Evolutionary conservation across 768 basidiomycete genomes (phyloP).

Genomic region (Coprinopsis sp.): DNA sequence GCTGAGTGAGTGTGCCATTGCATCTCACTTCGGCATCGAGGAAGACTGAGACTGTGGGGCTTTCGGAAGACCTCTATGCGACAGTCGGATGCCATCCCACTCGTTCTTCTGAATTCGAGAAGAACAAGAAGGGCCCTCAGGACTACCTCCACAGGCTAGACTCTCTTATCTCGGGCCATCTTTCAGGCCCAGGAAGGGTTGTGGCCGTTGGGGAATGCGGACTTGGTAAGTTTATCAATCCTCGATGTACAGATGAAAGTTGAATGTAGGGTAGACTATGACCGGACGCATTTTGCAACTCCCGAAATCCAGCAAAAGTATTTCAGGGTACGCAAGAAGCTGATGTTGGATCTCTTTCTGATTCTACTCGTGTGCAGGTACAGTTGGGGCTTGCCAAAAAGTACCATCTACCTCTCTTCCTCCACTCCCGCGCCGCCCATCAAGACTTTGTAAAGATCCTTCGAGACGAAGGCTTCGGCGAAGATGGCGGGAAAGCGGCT

Average conservation of each 20-base stretch:
- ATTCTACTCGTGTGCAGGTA: slow-evolving; percentile 17
- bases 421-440: slow-evolving; percentile 79
- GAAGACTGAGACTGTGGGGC: too few relatives aligned
- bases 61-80: slow-evolving; percentile 52
- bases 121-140: slow-evolving; percentile 47
- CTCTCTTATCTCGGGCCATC: slow-evolving; percentile 43
- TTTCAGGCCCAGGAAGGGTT: slow-evolving; percentile 51
- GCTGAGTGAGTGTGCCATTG: slow-evolving; percentile 34
- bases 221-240: slow-evolving; percentile 42
- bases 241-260: background rate
- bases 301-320: slow-evolving; percentile 55
- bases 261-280: slow-evolving; percentile 52
- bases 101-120: slow-evolving; percentile 63
- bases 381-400: slow-evolving; percentile 67
- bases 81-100: slow-evolving; percentile 83
- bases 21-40: too few relatives aligned
- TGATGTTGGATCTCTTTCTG: background rate
- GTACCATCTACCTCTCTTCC: slow-evolving; percentile 69
- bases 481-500: slow-evolving; percentile 46
- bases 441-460: slow-evolving; percentile 62
- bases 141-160: slow-evolving; percentile 61
- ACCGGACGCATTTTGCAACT: slow-evolving; percentile 62
- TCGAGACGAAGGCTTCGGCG: slow-evolving; percentile 58
- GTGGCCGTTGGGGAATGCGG: slow-evolving; percentile 81
- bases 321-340: slow-evolving; percentile 46